Conservation (phyloP, 1,284 basidiomycete species). For the Ustilago loliicola region DNA sequence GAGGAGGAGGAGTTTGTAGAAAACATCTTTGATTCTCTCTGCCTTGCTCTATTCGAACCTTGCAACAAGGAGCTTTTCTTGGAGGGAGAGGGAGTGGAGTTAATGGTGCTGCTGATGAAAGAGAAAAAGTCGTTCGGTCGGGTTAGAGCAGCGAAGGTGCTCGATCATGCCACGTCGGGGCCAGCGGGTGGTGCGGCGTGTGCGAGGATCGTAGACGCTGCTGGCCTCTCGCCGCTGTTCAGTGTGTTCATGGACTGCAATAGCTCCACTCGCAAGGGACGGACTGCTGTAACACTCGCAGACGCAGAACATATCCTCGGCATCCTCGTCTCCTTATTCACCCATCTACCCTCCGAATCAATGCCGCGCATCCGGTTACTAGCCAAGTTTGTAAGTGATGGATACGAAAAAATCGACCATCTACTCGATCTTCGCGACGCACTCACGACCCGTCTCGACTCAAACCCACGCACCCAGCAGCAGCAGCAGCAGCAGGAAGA, state of each 20-base stretch:
- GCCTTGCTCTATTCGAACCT: conserved; percentile 76
- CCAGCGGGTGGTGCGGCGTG: conserved; percentile 73
- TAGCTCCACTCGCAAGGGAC: background rate
- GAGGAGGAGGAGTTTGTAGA: conserved; percentile 98
- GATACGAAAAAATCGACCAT: conserved; percentile 93
- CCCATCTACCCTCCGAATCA: conserved; percentile 88
- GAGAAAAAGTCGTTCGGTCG: conserved; percentile 82
- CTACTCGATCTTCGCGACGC: conserved; percentile 86
- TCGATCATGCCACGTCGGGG: conserved; percentile 93
- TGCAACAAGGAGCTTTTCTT: conserved; percentile 70
- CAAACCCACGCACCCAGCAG: conserved; percentile 78
- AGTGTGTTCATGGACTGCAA: conserved; percentile 84
- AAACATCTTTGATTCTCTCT: conserved; percentile 90
- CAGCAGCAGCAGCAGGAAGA: conserved; percentile 73
- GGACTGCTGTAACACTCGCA: conserved; percentile 67
- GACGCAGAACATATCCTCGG: conserved; percentile 89
- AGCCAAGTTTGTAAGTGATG: conserved; percentile 90
- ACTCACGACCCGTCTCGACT: conserved; percentile 76
- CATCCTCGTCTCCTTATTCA: conserved; percentile 87
- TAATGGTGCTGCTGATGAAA: conserved; percentile 93
- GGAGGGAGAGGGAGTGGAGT: conserved; percentile 91
- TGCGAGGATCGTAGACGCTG: conserved; percentile 78
- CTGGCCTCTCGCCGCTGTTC: conserved; percentile 90
- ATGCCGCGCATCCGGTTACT: conserved; percentile 84
- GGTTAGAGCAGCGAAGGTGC: conserved; percentile 75